Percentiles rank a stretch among this genome's conserved stretches.
Conservation (phyloP, 495 filamentous ascomycete species). For the Astrothelium subdiscretum region DNA sequence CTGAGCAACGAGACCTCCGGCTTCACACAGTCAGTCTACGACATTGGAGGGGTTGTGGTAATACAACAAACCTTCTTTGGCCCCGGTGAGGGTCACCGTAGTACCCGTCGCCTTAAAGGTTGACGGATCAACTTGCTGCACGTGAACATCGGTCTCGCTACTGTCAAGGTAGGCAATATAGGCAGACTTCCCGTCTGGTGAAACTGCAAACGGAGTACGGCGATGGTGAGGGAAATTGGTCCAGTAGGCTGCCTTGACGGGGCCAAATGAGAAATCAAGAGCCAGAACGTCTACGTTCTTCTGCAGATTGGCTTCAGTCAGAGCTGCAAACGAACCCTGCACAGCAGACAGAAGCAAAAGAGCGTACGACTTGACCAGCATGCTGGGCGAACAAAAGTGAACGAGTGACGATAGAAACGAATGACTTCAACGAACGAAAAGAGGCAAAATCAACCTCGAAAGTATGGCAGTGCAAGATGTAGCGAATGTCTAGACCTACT, state of each 20-base stretch:
- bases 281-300: slow-evolving; percentile 34
- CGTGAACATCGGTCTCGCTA: slow-evolving; percentile 37
- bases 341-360: slow-evolving; percentile 1
- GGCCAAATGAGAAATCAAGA: slow-evolving; percentile 34
- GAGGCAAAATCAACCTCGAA: neutral
- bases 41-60: neutral
- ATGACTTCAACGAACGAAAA: neutral
- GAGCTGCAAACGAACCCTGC: slow-evolving; percentile 2
- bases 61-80: neutral
- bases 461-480: neutral
- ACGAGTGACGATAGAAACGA: slow-evolving; percentile 1
- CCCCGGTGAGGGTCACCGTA: slow-evolving; percentile 29
- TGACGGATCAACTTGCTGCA: slow-evolving; percentile 35
- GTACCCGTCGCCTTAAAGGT: slow-evolving; percentile 38
- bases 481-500: neutral
- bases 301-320: slow-evolving; percentile 19
- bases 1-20: slow-evolving; percentile 43
- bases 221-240: slow-evolving; percentile 42
- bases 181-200: slow-evolving; percentile 40
- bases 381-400: neutral
- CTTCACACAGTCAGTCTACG: slow-evolving; percentile 28
- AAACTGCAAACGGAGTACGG: slow-evolving; percentile 41
- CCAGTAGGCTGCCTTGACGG: slow-evolving; percentile 42
- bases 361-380: neutral
- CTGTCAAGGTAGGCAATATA: slow-evolving; percentile 42